Base-by-base conservation (phyloP, 495 filamentous ascomycete genomes). In the Daldinia grandis region DNA sequence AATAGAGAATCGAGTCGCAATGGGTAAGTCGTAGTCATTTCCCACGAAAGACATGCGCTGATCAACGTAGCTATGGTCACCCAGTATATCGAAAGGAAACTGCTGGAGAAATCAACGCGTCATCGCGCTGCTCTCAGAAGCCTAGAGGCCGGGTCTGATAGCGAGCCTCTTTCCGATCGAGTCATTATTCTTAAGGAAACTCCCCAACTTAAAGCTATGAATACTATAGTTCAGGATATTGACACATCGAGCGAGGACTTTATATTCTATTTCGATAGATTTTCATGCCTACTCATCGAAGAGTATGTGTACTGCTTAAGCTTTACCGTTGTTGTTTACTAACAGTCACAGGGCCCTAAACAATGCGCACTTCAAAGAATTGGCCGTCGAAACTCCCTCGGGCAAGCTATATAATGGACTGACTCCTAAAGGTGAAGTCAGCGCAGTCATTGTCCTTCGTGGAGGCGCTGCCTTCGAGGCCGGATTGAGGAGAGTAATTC, bases 241-340 rank as follows among this genome's bases (percentile, higher is more conserved):
- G 85, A 90, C 44, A 95, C 91, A 1, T 81, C 89, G 10, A 87
- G 91, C 42, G 95, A 97, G 68, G 94, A 98, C 67, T 98, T 97
- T 76, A 93, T 97, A 60, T 98, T 98, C 78, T 97, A 97, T 78
- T 97, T 98, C 73, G 92, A 99, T 80, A 89, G 95, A 19, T 80
- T 98, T 37, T 86, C 90, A 2, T 88, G 89, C 1, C 80, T 98
- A n/a, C 83, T 99, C 6, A 87, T 99, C 30, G 94, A 98, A 78
- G 88, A 88, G 88, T 93, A 82, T 71, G 79, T 74, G 17, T 9
- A 25, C 2, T 5, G 30, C 10, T 42, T 25, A 21, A 3, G 1
- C 3, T 37, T 33, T 15, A 10, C 24, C 35, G n/a, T 24, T 28
- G 15, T 33, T 38, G 1, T 17, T 30, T 24, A 54, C 66, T 79